phyloP scores from a whole-genome alignment of 352 stramenopile genomes.

The Pilasporangium apinafurcum region DNA sequence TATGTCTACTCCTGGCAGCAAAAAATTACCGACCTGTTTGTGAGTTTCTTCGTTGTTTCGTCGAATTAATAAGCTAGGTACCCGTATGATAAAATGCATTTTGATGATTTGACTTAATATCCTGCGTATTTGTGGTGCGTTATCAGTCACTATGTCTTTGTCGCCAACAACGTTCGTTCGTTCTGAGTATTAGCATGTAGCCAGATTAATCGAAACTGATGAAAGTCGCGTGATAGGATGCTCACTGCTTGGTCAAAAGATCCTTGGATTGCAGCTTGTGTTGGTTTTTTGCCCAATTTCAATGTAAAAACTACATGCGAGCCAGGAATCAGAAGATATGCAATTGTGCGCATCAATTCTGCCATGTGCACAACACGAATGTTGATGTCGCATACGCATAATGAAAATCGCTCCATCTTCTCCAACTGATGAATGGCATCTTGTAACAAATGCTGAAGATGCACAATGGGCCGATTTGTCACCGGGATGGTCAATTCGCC shows the following conservation, averaged over 20 bases:
- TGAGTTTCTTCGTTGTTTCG: no score
- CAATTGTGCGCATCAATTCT: constrained; percentile 12
- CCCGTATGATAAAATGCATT: neutral
- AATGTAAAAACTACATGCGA: constrained; percentile 25
- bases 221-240: constrained; percentile 8
- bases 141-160: constrained; percentile 7
- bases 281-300: constrained; percentile 33
- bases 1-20: no score
- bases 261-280: constrained; percentile 7
- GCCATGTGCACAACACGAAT: constrained; percentile 22
- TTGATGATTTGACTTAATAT: neutral
- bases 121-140: neutral
- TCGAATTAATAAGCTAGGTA: constrained; percentile 1
- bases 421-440: constrained; percentile 15
- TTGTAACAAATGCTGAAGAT: constrained; percentile 36
- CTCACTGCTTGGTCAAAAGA: constrained; percentile 4
- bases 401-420: constrained; percentile 20
- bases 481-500: constrained; percentile 34
- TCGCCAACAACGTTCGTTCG: constrained; percentile 31
- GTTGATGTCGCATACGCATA: constrained; percentile 50
- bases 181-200: constrained; percentile 41
- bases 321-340: constrained; percentile 10
- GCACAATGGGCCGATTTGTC: constrained; percentile 16
- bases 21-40: no score
- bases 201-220: constrained; percentile 15